Base-by-base conservation (phyloP, 768 basidiomycete genomes). In the Butyriboletus loyo region DNA sequence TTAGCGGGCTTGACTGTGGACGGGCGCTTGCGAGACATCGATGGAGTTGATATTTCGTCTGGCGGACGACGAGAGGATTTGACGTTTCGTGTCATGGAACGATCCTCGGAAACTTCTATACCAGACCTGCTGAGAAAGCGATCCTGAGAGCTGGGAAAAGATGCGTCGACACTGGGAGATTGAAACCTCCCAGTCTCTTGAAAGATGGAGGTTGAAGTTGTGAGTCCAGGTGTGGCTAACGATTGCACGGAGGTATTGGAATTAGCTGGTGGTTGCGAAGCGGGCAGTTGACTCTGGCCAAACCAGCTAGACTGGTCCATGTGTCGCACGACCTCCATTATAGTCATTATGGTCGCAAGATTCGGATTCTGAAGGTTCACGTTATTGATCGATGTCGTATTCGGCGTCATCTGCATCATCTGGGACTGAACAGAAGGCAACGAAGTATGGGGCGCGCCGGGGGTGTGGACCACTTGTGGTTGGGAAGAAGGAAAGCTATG, bases 311-410 rank as follows among this genome's bases (percentile, higher is more conserved):
- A 49, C 7, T 63, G 66, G 48, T 64, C 63, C 56, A 60, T 66
- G 39, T 61, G 67, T 50, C 67, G 62, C 39, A 67, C 51, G n/a
- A 69, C 62, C 34, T 67, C 66, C 62, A 66, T 59, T 37, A 67
- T 65, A 10, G 66, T 69, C 67, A 65, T 65, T 9, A 67, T 40
- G 11, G 65, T 53, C n/a, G 66, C 60, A 47, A 66, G 48, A 50
- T 63, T 60, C 17, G 52, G 53, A 17, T 32, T 25, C 31, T 67
- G 64, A 38, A 53, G 19, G 22, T 60, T 62, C 21, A 39, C 37
- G 17, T 37, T 53, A 34, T 53, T 52, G n/a, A 46, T 22, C 13
- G 62, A 30, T 44, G 52, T 21, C 14, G 22, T 15, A 25, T 55
- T 60, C 22, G 54, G 21, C 8, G 45, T 22, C 53, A 54, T 59